Percentiles rank a stretch among this genome's conserved stretches.
phyloP scores from a whole-genome alignment of 192 early-diverging fungal genomes.

The Glomus cerebriforme region DNA sequence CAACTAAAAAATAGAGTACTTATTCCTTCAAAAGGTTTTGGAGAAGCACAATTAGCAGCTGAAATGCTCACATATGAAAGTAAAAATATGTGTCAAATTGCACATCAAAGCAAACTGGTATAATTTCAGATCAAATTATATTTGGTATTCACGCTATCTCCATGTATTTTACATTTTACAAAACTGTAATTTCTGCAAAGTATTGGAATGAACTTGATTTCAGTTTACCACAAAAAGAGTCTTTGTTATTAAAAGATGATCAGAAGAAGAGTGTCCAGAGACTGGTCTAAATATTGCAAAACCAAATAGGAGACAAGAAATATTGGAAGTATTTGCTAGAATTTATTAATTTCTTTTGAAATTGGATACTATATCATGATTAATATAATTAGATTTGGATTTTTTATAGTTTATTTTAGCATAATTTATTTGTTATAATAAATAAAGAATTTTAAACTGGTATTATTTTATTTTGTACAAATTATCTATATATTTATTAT shows the following conservation, averaged over 20 bases:
- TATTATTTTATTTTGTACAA: too few relatives aligned
- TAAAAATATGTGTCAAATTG: conserved; percentile 4
- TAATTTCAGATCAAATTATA: conserved; percentile 13
- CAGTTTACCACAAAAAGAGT: conserved; percentile 1
- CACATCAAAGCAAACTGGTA: background rate
- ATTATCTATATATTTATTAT: too few relatives aligned
- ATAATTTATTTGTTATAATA: too few relatives aligned
- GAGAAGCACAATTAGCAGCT: conserved; percentile 6
- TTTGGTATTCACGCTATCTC: background rate
- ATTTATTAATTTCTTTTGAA: conserved; percentile 21
- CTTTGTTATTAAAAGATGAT: background rate
- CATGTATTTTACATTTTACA: conserved; percentile 12
- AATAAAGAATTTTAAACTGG: too few relatives aligned
- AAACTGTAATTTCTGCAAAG: background rate
- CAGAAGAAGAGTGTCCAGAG: background rate
- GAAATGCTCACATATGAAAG: background rate
- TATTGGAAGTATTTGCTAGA: conserved; percentile 13
- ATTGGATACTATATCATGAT: background rate
- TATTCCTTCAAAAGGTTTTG: background rate
- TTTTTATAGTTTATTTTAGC: too few relatives aligned
- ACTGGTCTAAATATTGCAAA: conserved; percentile 12
- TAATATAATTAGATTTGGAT: too few relatives aligned
- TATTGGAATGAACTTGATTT: conserved; percentile 11
- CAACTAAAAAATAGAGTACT: background rate
- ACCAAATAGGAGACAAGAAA: conserved; percentile 15